Conservation (phyloP, 768 basidiomycete genomes). For the Pisolithus sp. region DNA sequence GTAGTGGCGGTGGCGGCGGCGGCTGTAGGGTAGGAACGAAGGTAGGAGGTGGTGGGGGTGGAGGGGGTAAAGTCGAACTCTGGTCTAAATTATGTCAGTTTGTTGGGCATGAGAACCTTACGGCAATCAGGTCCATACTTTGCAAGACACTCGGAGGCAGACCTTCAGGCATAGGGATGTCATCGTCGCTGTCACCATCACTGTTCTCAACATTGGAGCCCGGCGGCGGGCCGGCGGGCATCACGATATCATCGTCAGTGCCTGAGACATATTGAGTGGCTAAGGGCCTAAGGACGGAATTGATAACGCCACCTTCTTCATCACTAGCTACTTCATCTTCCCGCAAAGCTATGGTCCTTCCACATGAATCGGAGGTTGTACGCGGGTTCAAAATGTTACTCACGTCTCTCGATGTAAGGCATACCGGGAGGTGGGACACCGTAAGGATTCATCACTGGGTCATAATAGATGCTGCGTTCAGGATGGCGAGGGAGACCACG, state of each 20-base stretch:
- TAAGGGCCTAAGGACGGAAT: not conserved
- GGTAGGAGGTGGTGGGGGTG: constrained; percentile 1
- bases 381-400: constrained; percentile 24
- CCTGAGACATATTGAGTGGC: constrained; percentile 5
- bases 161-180: constrained; percentile 85
- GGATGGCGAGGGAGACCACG: constrained; percentile 84
- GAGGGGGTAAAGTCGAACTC: constrained; percentile 1
- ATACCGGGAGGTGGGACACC: constrained; percentile 94
- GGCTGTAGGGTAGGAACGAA: constrained; percentile 14
- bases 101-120: too few relatives aligned
- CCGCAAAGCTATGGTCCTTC: constrained; percentile 40
- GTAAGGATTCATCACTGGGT: constrained; percentile 87
- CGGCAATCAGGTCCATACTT: constrained; percentile 10
- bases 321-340: constrained; percentile 62
- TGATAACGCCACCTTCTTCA: constrained; percentile 38
- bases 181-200: constrained; percentile 62
- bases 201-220: constrained; percentile 32
- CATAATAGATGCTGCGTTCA: constrained; percentile 89
- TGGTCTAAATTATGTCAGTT: too few relatives aligned
- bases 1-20: constrained; percentile 11
- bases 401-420: constrained; percentile 89
- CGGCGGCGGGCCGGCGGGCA: constrained; percentile 60
- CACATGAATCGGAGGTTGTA: not conserved
- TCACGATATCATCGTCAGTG: constrained; percentile 54
- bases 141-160: constrained; percentile 45